Evolutionary conservation across 176 grass and related monocot species (phyloP), one percentile per base, ranked within the genome.

Genomic region (Dactylis glomerata): DNA sequence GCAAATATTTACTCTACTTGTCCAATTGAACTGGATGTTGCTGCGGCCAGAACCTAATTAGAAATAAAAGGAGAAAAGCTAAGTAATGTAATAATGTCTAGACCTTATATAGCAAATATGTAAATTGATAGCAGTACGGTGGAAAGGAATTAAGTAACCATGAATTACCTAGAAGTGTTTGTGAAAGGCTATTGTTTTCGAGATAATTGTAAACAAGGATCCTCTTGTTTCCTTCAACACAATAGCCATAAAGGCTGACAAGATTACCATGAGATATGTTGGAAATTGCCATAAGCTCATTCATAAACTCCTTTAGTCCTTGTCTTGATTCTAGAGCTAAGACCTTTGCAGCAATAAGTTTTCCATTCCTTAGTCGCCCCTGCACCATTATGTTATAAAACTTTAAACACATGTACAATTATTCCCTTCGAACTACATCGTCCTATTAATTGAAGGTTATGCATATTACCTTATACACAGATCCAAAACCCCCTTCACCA

Each of bases 191-290:
- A 73, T 90, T 95, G 58, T 95, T 95, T 86, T 95, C 90, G 44
- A 88, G 82, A 84, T 95, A 90, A 68, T 95, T 90, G 79, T 95
- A 95, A 16, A 95, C 88, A 22, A 95, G 93, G 56, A 95, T 92
- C 80, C 90, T 90, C 66, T 95, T 86, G 44, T 86, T 79, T 81
- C 80, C 85, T 77, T 95, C 93, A 8, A 55, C 64, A 81, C 86
- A 95, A 70, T 82, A 95, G 40, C 93, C 93, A 64, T 92, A 91
- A 72, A 95, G 85, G 66, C 30, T 83, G 62, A 95, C 88, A 82
- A 95, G 93, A 90, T 95, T 92, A 52, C 80, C 79, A 81, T 95
- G 90, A 74, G 88, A 81, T 56, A 92, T 78, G 44, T 69, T 88
- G 0, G 93, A 92, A 61, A 95, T 73, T 79, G 89, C 51, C 26